These are phyloP conservation scores for Aspergillus glaucus DNA, from an alignment of 2,329 filamentous ascomycete species.

Conservation along the genomic window DNA sequence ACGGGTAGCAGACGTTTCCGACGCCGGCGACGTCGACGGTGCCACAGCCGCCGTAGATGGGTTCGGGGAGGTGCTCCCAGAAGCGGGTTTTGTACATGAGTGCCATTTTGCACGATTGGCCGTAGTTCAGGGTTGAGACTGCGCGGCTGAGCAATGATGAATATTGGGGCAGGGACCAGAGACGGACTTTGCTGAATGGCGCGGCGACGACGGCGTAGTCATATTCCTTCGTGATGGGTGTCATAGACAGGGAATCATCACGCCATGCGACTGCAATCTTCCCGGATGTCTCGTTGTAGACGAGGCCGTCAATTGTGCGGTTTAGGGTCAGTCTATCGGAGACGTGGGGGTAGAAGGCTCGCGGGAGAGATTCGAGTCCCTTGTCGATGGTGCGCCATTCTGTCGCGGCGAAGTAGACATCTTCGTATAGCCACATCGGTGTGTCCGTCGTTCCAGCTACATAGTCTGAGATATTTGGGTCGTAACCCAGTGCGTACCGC, in stretches of 20 bases:
- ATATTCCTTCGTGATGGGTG: conserved; percentile 46
- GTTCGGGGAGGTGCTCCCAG: conserved; percentile 48
- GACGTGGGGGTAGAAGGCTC: conserved; percentile 58
- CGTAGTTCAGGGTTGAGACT: conserved; percentile 46
- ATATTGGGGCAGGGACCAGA: conserved; percentile 54
- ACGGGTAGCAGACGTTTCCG: conserved; percentile 31
- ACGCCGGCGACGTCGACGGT: conserved; percentile 24
- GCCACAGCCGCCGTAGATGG: conserved; percentile 55
- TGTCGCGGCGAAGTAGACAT: conserved; percentile 54
- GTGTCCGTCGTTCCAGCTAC: conserved; percentile 40
- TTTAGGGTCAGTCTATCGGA: conserved; percentile 51
- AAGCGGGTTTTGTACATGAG: conserved; percentile 62
- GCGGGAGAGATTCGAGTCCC: conserved; percentile 53
- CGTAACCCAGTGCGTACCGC: conserved; percentile 51
- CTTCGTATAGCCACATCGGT: conserved; percentile 51
- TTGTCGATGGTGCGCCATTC: conserved; percentile 61
- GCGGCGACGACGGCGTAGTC: conserved; percentile 63
- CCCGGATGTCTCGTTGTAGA: conserved; percentile 45
- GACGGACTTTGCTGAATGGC: conserved; percentile 59
- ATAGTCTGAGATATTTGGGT: conserved; percentile 51
- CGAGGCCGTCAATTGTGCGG: conserved; percentile 52
- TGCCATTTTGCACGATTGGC: conserved; percentile 52
- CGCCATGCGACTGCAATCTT: conserved; percentile 57
- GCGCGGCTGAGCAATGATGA: conserved; percentile 46
- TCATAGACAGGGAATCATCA: conserved; percentile 29